Evolutionary conservation across 306 rosid genomes (phyloP).

Genomic region (Lupinus albus): DNA sequence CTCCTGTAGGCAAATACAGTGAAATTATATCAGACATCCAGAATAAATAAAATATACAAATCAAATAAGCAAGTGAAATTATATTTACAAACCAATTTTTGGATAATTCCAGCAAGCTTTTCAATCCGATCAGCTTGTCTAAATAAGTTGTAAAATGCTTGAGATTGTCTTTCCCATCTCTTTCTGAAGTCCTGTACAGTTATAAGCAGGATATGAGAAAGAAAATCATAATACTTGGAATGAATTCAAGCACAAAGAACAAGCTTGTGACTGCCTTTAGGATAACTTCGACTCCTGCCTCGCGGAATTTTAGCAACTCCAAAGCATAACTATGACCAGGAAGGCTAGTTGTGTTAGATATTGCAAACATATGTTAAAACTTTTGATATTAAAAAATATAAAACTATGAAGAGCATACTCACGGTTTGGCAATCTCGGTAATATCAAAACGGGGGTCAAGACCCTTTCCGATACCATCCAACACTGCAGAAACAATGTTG

Average conservation of each 20-base stretch:
- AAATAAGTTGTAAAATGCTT: slow-evolving; percentile 88
- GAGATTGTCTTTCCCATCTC: slow-evolving; percentile 91
- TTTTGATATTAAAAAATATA: slow-evolving; percentile 7
- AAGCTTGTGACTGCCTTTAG: slow-evolving; percentile 59
- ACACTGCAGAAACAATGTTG: slow-evolving; percentile 56
- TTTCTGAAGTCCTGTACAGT: slow-evolving; percentile 71
- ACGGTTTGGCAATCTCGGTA: slow-evolving; percentile 99
- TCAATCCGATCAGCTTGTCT: slow-evolving; percentile 98
- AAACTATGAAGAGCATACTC: slow-evolving; percentile 52
- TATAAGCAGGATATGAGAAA: slow-evolving; percentile 46
- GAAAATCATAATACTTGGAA: slow-evolving; percentile 31
- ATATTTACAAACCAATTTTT: slow-evolving; percentile 63
- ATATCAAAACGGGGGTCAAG: slow-evolving; percentile 98
- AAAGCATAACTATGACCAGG: slow-evolving; percentile 76
- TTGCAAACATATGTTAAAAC: slow-evolving; percentile 28
- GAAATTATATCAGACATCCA: slow-evolving; percentile 28
- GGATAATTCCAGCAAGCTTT: slow-evolving; percentile 85
- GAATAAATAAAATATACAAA: slow-evolving; percentile 36
- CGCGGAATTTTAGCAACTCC: slow-evolving; percentile 91
- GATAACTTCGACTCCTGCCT: slow-evolving; percentile 95
- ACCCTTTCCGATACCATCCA: slow-evolving; percentile 99
- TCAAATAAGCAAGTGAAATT: slow-evolving; percentile 35
- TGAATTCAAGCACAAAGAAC: slow-evolving; percentile 30
- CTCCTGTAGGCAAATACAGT: slow-evolving; percentile 62
- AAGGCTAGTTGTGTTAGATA: slow-evolving; percentile 43